phyloP scores from a whole-genome alignment of 2,329 filamentous ascomycete genomes.

The Aspergillus fructus region DNA sequence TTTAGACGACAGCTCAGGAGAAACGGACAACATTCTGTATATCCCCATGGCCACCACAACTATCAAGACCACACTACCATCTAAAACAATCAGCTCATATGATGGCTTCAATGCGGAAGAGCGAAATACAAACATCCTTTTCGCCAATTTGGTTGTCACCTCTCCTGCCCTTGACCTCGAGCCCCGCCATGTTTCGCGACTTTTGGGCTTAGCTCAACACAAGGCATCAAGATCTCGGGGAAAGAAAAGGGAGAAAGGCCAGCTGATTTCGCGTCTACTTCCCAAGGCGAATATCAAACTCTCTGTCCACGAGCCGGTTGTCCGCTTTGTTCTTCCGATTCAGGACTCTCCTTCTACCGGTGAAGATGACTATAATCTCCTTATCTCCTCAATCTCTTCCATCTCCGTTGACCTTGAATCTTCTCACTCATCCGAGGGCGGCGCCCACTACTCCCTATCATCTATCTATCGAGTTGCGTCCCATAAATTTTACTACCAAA shows the following conservation, averaged over 20 bases:
- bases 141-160: slow-evolving; percentile 93
- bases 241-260: slow-evolving; percentile 53
- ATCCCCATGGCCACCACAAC: slow-evolving; percentile 97
- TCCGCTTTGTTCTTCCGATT: slow-evolving; percentile 83
- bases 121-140: slow-evolving; percentile 92
- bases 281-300: slow-evolving; percentile 95
- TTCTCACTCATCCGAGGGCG: slow-evolving; percentile 82
- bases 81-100: slow-evolving; percentile 83
- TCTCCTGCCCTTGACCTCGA: slow-evolving; percentile 93
- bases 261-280: slow-evolving; percentile 82
- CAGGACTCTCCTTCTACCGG: slow-evolving; percentile 59
- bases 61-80: slow-evolving; percentile 88
- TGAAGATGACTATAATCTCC: slow-evolving; percentile 84
- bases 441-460: slow-evolving; percentile 81
- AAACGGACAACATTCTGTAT: slow-evolving; percentile 84
- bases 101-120: slow-evolving; percentile 71
- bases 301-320: slow-evolving; percentile 92
- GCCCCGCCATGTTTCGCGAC: slow-evolving; percentile 82
- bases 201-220: slow-evolving; percentile 71
- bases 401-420: slow-evolving; percentile 92
- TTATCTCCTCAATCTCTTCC: slow-evolving; percentile 93
- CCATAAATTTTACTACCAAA: slow-evolving; percentile 93
- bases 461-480: slow-evolving; percentile 81
- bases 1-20: slow-evolving; percentile 83
- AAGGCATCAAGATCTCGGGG: slow-evolving; percentile 44